These are phyloP conservation scores for Saccharomyces uvarum DNA, from an alignment of 1,139 yeast species.

Conservation along the genomic window DNA sequence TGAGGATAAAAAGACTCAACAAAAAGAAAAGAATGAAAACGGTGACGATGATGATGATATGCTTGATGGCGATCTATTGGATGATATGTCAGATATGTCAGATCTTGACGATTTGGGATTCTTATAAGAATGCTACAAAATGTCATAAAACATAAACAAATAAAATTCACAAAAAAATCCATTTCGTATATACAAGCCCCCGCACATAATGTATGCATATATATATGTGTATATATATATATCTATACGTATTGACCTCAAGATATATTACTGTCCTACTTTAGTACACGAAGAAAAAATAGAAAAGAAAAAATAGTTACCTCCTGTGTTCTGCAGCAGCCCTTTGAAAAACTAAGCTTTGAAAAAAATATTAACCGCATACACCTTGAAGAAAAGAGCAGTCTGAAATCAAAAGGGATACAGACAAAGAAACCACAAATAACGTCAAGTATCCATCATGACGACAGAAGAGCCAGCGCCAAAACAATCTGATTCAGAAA, in stretches of 20 bases:
- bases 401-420: neutral
- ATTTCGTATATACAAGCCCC: neutral
- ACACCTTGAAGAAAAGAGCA: neutral
- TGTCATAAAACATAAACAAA: conserved; percentile 53
- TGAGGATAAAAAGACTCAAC: conserved; percentile 21
- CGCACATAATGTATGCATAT: neutral
- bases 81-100: conserved; percentile 31
- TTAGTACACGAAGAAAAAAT: neutral
- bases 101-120: conserved; percentile 29
- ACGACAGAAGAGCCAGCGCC: neutral
- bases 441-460: neutral
- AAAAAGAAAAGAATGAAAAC: conserved; percentile 14
- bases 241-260: neutral
- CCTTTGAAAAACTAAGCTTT: neutral
- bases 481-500: neutral
- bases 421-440: neutral
- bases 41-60: conserved; percentile 16
- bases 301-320: neutral
- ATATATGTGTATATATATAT: neutral
- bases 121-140: conserved; percentile 36
- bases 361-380: neutral
- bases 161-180: neutral
- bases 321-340: neutral
- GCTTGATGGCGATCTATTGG: conserved; percentile 23
- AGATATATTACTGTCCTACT: neutral